A percentile compares a stretch with the other conserved stretches of the same genome.
Conservation (phyloP, 2,329 filamentous ascomycete species). For the Rutstroemia sp. region DNA sequence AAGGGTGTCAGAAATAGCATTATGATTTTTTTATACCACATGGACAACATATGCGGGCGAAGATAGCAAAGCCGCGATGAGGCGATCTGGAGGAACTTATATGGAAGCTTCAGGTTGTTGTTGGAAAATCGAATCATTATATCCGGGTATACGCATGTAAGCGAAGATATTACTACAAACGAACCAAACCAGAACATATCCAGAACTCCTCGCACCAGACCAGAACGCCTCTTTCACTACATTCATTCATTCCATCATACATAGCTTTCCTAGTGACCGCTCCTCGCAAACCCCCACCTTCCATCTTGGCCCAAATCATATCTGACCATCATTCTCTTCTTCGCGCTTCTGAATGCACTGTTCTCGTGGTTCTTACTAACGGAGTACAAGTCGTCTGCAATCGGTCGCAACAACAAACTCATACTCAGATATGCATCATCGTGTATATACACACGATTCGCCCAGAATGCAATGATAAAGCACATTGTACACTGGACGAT, state of each 20-base stretch:
- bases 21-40: too few species aligned
- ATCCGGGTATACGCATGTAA: too few species aligned
- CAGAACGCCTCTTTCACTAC: too few species aligned
- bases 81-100: too few species aligned
- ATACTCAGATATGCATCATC: conserved; percentile 22
- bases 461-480: conserved; percentile 19
- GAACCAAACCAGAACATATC: too few species aligned
- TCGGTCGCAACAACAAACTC: conserved; percentile 22
- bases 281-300: conserved; percentile 23
- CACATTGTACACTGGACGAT: conserved; percentile 21
- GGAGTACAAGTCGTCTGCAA: conserved; percentile 24
- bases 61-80: too few species aligned
- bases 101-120: too few species aligned
- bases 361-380: conserved; percentile 20
- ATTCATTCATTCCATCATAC: background rate
- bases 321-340: conserved; percentile 17
- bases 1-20: too few species aligned
- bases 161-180: too few species aligned
- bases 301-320: conserved; percentile 21
- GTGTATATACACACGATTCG: conserved; percentile 24
- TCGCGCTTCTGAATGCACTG: conserved; percentile 18
- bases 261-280: background rate
- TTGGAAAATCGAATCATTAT: too few species aligned
- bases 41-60: too few species aligned
- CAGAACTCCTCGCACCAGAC: too few species aligned